Conservation (phyloP, 2,329 filamentous ascomycete species). For the Diaporthe capsici region DNA sequence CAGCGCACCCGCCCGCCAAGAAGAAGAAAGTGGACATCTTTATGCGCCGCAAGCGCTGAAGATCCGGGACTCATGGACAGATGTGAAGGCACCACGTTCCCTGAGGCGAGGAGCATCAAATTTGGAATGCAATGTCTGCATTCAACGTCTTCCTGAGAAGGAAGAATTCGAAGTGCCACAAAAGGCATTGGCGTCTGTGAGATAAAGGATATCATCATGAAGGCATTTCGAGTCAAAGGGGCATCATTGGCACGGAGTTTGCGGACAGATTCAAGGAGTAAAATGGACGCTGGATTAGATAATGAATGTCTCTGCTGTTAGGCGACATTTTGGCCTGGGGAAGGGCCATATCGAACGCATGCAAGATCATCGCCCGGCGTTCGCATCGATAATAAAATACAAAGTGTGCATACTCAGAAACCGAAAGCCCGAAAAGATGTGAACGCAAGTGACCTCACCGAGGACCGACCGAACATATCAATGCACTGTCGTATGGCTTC, state of each 20-base stretch:
- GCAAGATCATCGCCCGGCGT: background rate
- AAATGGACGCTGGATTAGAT: background rate
- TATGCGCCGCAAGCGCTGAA: constrained; percentile 58
- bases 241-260: constrained; percentile 15
- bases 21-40: constrained; percentile 65
- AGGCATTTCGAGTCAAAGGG: constrained; percentile 1
- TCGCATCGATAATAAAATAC: background rate
- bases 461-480: background rate
- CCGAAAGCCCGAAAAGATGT: background rate
- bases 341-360: constrained; percentile 3
- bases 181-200: constrained; percentile 13
- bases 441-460: background rate
- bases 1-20: constrained; percentile 51
- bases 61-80: constrained; percentile 26
- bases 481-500: background rate
- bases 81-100: background rate
- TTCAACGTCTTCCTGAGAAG: background rate
- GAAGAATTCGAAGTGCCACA: background rate
- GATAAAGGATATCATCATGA: background rate
- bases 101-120: background rate
- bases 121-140: background rate
- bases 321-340: background rate
- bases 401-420: background rate
- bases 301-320: constrained; percentile 16
- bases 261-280: background rate